Conservation (phyloP, 2,329 filamentous ascomycete genomes). For the Fusarium agapanthi region DNA sequence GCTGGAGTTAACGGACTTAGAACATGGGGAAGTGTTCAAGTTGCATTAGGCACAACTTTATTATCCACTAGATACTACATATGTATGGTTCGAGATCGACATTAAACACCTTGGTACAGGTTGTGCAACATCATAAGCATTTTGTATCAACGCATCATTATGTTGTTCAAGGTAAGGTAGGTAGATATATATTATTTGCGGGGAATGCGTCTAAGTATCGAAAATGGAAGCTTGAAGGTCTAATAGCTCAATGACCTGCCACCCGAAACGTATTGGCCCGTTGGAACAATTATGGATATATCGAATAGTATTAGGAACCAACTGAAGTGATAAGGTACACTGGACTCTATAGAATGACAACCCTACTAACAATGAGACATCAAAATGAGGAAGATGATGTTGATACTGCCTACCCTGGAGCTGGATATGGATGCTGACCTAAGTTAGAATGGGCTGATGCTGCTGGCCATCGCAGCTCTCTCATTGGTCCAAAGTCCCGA, state of each 20-base stretch:
- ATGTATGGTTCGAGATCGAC: neutral
- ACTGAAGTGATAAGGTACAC: neutral
- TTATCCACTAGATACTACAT: neutral
- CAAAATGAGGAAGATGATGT: neutral
- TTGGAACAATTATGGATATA: neutral
- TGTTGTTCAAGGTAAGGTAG: too few relatives aligned
- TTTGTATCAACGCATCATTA: neutral
- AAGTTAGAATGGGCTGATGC: neutral
- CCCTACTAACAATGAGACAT: neutral
- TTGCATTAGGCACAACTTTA: neutral
- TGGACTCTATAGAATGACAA: neutral
- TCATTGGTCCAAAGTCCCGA: constrained; percentile 6
- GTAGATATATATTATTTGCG: neutral
- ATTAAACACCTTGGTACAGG: neutral
- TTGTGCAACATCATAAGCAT: neutral
- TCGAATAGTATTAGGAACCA: neutral
- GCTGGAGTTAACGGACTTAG: neutral
- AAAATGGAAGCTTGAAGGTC: neutral
- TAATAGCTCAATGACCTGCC: neutral
- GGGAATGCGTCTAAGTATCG: neutral
- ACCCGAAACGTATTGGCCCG: too few relatives aligned
- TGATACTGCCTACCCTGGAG: neutral
- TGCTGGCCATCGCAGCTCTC: neutral
- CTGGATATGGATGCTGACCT: neutral
- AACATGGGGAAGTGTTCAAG: neutral